Evolutionary conservation across 208 protist genomes (phyloP), one percentile per base, ranked within the genome.

Genomic region (Leishmania guyanensis): DNA sequence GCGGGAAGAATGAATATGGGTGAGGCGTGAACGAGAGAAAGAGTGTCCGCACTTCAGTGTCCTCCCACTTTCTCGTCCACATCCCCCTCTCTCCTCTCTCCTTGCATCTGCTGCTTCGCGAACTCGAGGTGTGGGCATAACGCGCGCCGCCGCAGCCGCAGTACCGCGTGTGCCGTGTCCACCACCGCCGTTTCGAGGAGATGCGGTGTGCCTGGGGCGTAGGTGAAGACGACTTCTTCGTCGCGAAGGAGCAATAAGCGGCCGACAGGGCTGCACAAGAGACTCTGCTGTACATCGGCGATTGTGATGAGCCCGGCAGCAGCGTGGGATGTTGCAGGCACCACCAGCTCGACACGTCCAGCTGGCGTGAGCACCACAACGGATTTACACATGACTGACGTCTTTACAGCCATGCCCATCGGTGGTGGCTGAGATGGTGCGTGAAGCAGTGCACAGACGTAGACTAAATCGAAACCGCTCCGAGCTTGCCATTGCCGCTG

Each of bases 231-330:
- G 22, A 93, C 39, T 29, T 68, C n/a, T 10, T 85, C 71, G 54
- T 48, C 66, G 10, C 77, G 60, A 51, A 93, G 69, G n/a, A 84
- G 86, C 71, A 93, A 68, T 14, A 84, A 85, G 39, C 85, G 86
- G 14, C 90, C 92, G 43, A 93, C 75, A 5, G 87, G 87, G 36
- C 83, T 90, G 75, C 90, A 76, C 69, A 91, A 48, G 16, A 94
- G 64, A 65, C 84, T 90, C 60, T 84, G 48, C 72, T 88, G 84
- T 3, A 93, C 78, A 85, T 95, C 92, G 14, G 65, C 54, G 5
- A 91, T 68, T 4, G 86, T 92, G 5, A 91, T 82, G 17, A 81
- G 43, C 5, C 43, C 43, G 46, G 20, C 33, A 26, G 51, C 26
- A 29, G 58, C 26, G 8, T 56, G 16, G 26, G 60, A 46, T 51